A percentile compares a stretch with the other conserved stretches of the same genome.
phyloP scores from a whole-genome alignment of 2,329 filamentous ascomycete species.

The Colletotrichum sp. region DNA sequence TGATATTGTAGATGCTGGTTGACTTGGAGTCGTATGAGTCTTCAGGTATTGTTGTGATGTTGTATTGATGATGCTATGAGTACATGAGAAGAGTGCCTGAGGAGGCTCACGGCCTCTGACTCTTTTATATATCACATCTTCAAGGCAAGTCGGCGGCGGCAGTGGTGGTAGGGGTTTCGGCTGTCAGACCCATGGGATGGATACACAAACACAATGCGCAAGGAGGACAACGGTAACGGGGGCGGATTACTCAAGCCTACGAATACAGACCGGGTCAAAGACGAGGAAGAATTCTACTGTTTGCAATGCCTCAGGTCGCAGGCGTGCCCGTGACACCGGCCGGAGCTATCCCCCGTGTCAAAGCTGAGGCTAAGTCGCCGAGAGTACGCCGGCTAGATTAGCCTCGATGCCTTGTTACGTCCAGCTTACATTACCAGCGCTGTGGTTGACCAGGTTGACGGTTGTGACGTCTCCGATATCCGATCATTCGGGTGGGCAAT shows the following conservation, averaged over 20 bases:
- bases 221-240: not conserved
- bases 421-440: not conserved
- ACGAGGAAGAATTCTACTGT: not conserved
- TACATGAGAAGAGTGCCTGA: not conserved
- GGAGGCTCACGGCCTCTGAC: not conserved
- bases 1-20: not conserved
- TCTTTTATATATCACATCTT: slow-evolving; percentile 14
- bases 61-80: not conserved
- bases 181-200: not conserved
- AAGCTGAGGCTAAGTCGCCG: not conserved
- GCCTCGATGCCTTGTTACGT: not conserved
- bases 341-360: not conserved
- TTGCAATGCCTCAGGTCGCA: not conserved
- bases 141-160: not conserved
- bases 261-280: slow-evolving; percentile 16
- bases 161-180: not conserved
- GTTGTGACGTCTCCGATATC: not conserved
- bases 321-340: not conserved
- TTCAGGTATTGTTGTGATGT: not conserved
- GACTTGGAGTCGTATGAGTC: not conserved
- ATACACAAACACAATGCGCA: not conserved
- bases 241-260: not conserved
- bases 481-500: not conserved
- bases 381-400: not conserved
- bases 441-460: not conserved